A percentile compares a stretch with the other conserved stretches of the same genome.
Conservation (phyloP, 2,329 filamentous ascomycete genomes). For the Xylariaceae sp. region DNA sequence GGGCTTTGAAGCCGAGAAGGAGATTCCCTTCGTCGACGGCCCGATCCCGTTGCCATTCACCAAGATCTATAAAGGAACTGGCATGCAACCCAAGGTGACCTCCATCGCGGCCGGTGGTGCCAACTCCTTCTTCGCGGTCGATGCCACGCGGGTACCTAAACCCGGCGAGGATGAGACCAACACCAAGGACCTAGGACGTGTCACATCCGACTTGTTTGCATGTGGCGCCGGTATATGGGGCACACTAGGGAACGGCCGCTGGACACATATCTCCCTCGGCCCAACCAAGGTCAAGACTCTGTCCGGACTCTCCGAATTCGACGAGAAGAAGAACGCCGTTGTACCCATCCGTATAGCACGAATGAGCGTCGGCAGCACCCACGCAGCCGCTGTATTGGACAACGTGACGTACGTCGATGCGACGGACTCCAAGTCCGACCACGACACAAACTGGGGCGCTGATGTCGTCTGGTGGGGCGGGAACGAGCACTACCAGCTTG, state of each 20-base stretch:
- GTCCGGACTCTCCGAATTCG: slow-evolving; percentile 82
- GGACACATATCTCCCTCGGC: slow-evolving; percentile 79
- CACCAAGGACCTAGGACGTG: slow-evolving; percentile 46
- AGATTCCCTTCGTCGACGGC: slow-evolving; percentile 61
- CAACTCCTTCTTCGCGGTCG: slow-evolving; percentile 85
- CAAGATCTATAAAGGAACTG: slow-evolving; percentile 68
- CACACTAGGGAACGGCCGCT: slow-evolving; percentile 77
- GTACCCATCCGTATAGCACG: slow-evolving; percentile 75
- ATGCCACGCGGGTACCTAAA: slow-evolving; percentile 61
- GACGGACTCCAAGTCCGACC: slow-evolving; percentile 48
- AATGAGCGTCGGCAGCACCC: slow-evolving; percentile 74
- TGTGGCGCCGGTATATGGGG: slow-evolving; percentile 86
- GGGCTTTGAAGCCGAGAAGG: slow-evolving; percentile 69
- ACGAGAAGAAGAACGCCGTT: slow-evolving; percentile 66
- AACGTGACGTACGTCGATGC: slow-evolving; percentile 71
- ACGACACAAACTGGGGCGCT: slow-evolving; percentile 82
- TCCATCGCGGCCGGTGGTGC: slow-evolving; percentile 79
- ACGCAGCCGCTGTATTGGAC: slow-evolving; percentile 78
- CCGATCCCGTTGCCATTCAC: slow-evolving; percentile 70
- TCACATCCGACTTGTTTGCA: slow-evolving; percentile 78
- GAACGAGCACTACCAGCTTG: slow-evolving; percentile 91
- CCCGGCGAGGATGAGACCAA: slow-evolving; percentile 37
- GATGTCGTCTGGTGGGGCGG: slow-evolving; percentile 93
- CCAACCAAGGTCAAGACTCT: slow-evolving; percentile 81
- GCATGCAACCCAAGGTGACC: slow-evolving; percentile 65